A percentile compares a stretch with the other conserved stretches of the same genome.
Evolutionary conservation across 495 filamentous ascomycete genomes (phyloP).

Genomic region (Lophiotrema nucula): DNA sequence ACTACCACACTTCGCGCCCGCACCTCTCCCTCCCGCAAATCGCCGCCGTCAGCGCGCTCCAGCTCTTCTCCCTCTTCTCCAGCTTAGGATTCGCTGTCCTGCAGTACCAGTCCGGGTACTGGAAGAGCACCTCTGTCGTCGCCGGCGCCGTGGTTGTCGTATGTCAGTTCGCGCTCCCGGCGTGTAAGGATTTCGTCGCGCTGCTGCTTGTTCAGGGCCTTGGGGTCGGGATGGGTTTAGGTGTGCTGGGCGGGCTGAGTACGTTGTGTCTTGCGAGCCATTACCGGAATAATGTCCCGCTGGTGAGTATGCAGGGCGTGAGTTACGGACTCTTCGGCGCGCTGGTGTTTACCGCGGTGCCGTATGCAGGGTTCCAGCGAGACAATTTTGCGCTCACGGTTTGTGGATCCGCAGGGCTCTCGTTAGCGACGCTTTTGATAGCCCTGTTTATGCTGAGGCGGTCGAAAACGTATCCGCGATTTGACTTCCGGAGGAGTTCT

Average conservation of each 20-base stretch:
- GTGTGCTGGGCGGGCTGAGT: constrained; percentile 27
- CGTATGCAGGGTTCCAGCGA: constrained; percentile 10
- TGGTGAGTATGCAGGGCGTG: constrained; percentile 22
- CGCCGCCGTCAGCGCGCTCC: background rate
- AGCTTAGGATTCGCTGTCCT: background rate
- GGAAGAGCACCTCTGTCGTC: background rate
- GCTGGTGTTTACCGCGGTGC: constrained; percentile 31
- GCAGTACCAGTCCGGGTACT: background rate
- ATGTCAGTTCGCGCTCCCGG: background rate
- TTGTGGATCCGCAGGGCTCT: background rate
- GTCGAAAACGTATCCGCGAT: constrained; percentile 14
- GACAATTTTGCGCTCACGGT: background rate
- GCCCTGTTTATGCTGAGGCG: constrained; percentile 13
- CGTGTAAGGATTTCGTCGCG: constrained; percentile 1
- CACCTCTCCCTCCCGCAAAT: background rate
- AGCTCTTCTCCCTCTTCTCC: constrained; percentile 7
- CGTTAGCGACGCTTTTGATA: constrained; percentile 9
- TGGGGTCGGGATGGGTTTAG: constrained; percentile 30
- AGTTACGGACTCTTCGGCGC: constrained; percentile 29
- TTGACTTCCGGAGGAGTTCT: background rate
- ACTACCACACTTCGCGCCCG: constrained; percentile 7
- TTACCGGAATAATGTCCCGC: constrained; percentile 33
- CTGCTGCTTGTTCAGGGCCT: constrained; percentile 36
- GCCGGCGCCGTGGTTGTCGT: background rate
- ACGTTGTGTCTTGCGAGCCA: constrained; percentile 30